A percentile compares a stretch with the other conserved stretches of the same genome.
phyloP scores from a whole-genome alignment of 2,329 filamentous ascomycete genomes.

The Myriosclerotinia scirpicola region DNA sequence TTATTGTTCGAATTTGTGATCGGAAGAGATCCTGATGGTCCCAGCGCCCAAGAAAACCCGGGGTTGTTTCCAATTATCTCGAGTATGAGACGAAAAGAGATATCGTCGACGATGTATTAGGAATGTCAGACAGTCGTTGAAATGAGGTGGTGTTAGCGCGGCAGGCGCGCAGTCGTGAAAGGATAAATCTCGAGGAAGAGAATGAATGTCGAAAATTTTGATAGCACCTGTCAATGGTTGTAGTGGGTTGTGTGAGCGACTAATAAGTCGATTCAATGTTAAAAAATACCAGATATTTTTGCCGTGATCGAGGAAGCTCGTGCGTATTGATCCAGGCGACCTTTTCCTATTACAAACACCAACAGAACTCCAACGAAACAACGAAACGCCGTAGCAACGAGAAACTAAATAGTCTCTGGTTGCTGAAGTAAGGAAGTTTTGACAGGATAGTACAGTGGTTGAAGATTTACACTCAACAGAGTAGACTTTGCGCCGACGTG shows the following conservation, averaged over 20 bases:
- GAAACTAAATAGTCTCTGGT: background rate
- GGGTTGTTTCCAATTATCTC: conserved; percentile 1
- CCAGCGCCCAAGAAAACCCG: conserved; percentile 9
- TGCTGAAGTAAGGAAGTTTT: background rate
- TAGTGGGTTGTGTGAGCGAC: conserved; percentile 5
- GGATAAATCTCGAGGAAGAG: background rate
- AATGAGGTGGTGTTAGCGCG: conserved; percentile 7
- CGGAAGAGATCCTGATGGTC: background rate
- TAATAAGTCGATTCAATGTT: conserved; percentile 11
- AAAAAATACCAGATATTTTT: conserved; percentile 21
- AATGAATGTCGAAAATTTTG: conserved; percentile 4
- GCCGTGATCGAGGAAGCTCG: conserved; percentile 18
- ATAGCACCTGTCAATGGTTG: conserved; percentile 13
- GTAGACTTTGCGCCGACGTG: background rate
- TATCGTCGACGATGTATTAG: conserved; percentile 10
- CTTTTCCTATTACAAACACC: conserved; percentile 16
- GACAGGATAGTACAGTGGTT: background rate
- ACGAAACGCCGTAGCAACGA: background rate
- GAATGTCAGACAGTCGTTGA: conserved; percentile 4
- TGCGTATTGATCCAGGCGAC: conserved; percentile 15
- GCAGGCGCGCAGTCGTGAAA: conserved; percentile 14
- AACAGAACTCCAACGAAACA: conserved; percentile 3
- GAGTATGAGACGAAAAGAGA: background rate
- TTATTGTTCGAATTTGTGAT: conserved; percentile 10
- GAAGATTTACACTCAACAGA: conserved; percentile 8